Percentiles rank a stretch among this genome's conserved stretches.
These are phyloP conservation scores for Oleoguttula mirabilis DNA, from an alignment of 495 filamentous ascomycete genomes.

Conservation along the genomic window DNA sequence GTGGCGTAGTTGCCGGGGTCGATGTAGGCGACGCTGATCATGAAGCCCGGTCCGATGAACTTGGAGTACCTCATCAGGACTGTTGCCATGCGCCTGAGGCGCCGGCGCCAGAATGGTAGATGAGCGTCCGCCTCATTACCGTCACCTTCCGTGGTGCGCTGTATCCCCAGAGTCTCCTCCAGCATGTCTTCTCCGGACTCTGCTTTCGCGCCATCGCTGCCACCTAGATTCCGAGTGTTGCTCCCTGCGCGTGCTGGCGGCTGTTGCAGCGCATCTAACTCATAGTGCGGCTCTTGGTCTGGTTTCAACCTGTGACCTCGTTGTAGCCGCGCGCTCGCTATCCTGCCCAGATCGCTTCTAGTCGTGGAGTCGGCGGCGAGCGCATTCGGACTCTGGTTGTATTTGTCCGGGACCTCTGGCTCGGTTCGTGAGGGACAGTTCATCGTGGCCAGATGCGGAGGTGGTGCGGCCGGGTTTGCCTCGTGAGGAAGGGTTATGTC, in stretches of 20 bases:
- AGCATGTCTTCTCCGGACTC: constrained; percentile 8
- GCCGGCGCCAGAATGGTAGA: background rate
- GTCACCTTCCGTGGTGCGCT: background rate
- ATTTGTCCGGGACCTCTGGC: constrained; percentile 30
- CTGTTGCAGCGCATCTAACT: constrained; percentile 10
- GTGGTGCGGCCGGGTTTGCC: background rate
- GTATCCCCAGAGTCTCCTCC: constrained; percentile 5
- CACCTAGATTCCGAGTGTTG: background rate
- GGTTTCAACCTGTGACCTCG: constrained; percentile 26
- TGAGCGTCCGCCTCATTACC: background rate
- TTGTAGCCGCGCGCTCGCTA: constrained; percentile 40
- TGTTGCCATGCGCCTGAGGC: background rate
- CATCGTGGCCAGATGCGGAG: constrained; percentile 25
- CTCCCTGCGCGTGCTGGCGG: background rate
- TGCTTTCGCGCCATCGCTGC: background rate
- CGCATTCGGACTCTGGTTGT: constrained; percentile 46
- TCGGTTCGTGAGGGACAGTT: constrained; percentile 47
- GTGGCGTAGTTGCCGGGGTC: constrained; percentile 59
- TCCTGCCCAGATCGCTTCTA: constrained; percentile 45
- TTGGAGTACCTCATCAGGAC: constrained; percentile 50
- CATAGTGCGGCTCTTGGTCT: constrained; percentile 15
- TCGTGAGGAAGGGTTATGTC: background rate
- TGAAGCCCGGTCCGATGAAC: constrained; percentile 79
- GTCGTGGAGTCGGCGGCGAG: constrained; percentile 46
- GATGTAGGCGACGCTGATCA: constrained; percentile 51